Percentiles rank a stretch among this genome's conserved stretches.
Conservation (phyloP, 208 protist species). For the Novymonas esmeraldas region DNA sequence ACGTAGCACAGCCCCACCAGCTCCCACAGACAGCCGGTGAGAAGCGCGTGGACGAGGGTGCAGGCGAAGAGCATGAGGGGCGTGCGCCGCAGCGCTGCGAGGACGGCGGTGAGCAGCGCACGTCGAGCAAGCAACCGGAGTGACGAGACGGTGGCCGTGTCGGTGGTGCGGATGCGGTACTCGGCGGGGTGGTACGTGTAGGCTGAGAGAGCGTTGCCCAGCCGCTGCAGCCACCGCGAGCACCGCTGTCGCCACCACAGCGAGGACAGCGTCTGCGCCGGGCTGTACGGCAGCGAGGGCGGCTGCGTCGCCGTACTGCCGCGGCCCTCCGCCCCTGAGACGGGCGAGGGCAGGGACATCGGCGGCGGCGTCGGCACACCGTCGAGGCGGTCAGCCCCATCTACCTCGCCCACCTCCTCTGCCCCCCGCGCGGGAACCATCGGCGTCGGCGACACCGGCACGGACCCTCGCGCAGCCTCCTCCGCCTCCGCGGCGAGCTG, state of each 20-base stretch:
- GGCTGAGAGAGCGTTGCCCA: slow-evolving; percentile 32
- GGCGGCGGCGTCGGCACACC: background rate
- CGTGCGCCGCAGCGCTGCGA: slow-evolving; percentile 44
- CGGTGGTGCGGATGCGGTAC: slow-evolving; percentile 12
- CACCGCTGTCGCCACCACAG: slow-evolving; percentile 17
- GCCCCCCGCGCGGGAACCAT: background rate
- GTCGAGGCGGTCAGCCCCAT: background rate
- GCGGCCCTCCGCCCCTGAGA: background rate
- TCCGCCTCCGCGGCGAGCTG: background rate
- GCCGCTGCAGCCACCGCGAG: slow-evolving; percentile 6
- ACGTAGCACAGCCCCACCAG: slow-evolving; percentile 44
- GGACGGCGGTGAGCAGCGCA: slow-evolving; percentile 25
- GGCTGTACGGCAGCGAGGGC: background rate
- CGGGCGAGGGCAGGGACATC: background rate
- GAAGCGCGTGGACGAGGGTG: slow-evolving; percentile 39
- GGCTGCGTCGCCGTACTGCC: background rate
- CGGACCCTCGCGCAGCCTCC: background rate
- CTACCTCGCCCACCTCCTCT: background rate
- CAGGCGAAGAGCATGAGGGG: slow-evolving; percentile 32
- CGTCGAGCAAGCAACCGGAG: slow-evolving; percentile 19
- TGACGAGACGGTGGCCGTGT: background rate
- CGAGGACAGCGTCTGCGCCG: background rate
- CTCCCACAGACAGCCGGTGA: slow-evolving; percentile 58
- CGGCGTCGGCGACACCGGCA: background rate
- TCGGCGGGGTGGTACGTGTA: slow-evolving; percentile 53